Conservation (phyloP, 257 asterid genomes). For the Misopates orontium region DNA sequence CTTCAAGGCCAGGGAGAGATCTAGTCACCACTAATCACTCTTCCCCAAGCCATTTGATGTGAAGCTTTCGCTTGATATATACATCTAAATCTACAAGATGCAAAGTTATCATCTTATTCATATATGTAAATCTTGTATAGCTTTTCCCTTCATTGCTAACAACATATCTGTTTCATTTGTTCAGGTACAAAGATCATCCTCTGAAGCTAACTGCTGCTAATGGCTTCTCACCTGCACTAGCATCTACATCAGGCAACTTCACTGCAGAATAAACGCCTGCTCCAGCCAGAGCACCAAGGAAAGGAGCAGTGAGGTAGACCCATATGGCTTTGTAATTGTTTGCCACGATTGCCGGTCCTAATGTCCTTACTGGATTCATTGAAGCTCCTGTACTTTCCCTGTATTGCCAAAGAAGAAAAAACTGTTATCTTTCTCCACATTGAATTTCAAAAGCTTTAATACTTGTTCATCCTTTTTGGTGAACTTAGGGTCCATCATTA, state of each 20-base stretch:
- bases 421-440: not conserved
- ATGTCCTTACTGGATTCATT: slow-evolving; percentile 87
- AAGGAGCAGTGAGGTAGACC: slow-evolving; percentile 81
- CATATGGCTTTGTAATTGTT: slow-evolving; percentile 74
- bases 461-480: not conserved
- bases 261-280: slow-evolving; percentile 76
- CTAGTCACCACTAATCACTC: not conserved
- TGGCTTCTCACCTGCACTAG: slow-evolving; percentile 33
- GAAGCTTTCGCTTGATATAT: not conserved
- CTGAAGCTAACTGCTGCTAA: slow-evolving; percentile 57
- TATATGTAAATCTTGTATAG: not conserved
- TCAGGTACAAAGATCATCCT: slow-evolving; percentile 33
- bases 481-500: not conserved
- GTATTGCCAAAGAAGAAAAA: slow-evolving; percentile 1
- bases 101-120: slow-evolving; percentile 12
- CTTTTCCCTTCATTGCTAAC: not conserved
- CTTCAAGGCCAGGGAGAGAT: not conserved
- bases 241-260: slow-evolving; percentile 56
- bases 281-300: slow-evolving; percentile 74
- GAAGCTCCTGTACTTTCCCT: slow-evolving; percentile 81
- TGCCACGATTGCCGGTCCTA: slow-evolving; percentile 83
- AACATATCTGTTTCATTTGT: not conserved
- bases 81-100: not conserved
- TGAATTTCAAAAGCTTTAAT: not conserved
- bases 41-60: not conserved